phyloP scores from a whole-genome alignment of 2,329 filamentous ascomycete genomes.

The Nemania sp. region DNA sequence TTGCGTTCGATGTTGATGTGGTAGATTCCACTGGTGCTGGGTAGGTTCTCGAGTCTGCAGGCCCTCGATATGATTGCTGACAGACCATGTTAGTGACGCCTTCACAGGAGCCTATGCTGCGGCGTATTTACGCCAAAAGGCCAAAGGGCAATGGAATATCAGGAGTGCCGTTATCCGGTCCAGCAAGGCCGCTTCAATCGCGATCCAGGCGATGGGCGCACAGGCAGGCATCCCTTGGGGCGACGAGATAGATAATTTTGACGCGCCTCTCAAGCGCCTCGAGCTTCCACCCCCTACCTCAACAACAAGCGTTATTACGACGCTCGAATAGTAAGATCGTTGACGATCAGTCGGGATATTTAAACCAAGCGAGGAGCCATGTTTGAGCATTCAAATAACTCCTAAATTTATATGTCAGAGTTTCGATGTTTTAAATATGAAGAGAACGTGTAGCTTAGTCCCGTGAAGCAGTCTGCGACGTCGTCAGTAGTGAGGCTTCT shows the following conservation, averaged over 20 bases:
- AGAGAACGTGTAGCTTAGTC: no score
- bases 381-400: no score
- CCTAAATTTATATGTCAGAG: no score
- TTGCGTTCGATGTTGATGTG: not conserved
- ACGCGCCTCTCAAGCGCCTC: not conserved
- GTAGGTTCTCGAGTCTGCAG: not conserved
- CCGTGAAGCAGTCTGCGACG: no score
- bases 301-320: no score
- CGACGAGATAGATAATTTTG: not conserved
- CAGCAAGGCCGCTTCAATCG: not conserved
- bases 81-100: not conserved
- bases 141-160: not conserved
- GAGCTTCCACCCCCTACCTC: no score
- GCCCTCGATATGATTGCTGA: not conserved
- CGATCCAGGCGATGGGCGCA: not conserved
- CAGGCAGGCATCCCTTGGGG: not conserved
- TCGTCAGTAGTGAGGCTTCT: no score
- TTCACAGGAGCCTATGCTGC: not conserved
- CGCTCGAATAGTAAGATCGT: no score
- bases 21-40: not conserved
- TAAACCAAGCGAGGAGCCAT: no score
- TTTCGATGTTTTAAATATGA: no score
- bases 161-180: not conserved
- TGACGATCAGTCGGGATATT: no score
- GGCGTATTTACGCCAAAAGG: not conserved